These are phyloP conservation scores for Stephania yunnanensis DNA, from an alignment of 164 flowering plant species.

Conservation along the genomic window DNA sequence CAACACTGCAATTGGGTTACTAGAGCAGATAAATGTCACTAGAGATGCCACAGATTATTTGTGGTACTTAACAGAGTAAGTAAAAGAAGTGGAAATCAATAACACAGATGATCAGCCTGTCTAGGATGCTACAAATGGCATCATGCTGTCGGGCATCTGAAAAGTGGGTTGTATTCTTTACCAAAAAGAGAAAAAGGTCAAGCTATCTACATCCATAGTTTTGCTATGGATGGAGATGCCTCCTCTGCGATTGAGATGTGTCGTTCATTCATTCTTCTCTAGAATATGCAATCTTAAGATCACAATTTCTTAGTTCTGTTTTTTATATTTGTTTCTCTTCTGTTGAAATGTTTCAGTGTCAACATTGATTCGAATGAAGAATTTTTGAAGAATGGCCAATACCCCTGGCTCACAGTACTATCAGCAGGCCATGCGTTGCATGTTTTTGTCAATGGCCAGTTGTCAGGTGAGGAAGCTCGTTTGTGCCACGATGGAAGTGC, in stretches of 20 bases:
- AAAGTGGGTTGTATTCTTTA: not conserved
- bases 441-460: slow-evolving; percentile 71
- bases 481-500: slow-evolving; percentile 6
- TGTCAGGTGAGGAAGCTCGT: slow-evolving; percentile 56
- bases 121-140: not conserved
- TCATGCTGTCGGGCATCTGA: not conserved
- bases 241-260: not conserved
- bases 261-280: not conserved
- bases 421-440: slow-evolving; percentile 91
- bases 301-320: not conserved
- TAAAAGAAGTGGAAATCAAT: slow-evolving; percentile 9
- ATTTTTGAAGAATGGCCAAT: slow-evolving; percentile 53
- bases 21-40: slow-evolving; percentile 72
- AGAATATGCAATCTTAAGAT: not conserved
- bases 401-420: slow-evolving; percentile 55
- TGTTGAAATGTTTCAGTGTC: slow-evolving; percentile 32
- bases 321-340: not conserved
- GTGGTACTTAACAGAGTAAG: slow-evolving; percentile 93
- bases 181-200: too few relatives aligned
- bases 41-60: slow-evolving; percentile 73
- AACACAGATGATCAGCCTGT: not conserved
- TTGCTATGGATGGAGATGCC: too few relatives aligned
- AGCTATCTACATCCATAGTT: too few relatives aligned
- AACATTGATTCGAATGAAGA: slow-evolving; percentile 46
- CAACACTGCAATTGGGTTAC: slow-evolving; percentile 35